Percentiles rank a stretch among this genome's conserved stretches.
These are phyloP conservation scores for Picea abies DNA, from an alignment of 83 land plant genomes.

Conservation along the genomic window DNA sequence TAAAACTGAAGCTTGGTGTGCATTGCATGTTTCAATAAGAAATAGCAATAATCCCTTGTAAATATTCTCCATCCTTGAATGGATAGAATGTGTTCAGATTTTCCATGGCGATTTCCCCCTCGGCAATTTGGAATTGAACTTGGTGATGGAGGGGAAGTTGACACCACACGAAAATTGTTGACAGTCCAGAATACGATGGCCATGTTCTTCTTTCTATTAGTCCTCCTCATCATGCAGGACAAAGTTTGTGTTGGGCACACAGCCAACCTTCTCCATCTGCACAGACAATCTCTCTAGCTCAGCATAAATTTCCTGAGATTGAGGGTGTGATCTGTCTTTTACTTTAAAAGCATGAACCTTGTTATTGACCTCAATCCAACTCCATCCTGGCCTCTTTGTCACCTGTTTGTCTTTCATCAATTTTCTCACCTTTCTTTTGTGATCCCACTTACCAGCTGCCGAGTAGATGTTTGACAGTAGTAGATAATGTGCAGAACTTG, in stretches of 20 bases:
- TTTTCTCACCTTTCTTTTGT: background rate
- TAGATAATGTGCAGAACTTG: background rate
- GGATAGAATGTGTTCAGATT: no score
- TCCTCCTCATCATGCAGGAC: background rate
- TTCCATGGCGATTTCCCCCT: no score
- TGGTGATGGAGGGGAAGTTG: no score
- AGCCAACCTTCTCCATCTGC: background rate
- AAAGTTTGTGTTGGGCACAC: background rate
- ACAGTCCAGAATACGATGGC: no score
- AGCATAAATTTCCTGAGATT: background rate
- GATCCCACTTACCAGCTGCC: background rate
- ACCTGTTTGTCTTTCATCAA: background rate
- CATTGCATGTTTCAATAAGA: no score
- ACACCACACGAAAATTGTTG: no score
- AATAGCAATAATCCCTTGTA: no score
- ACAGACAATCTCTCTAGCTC: background rate
- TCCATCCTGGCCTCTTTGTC: background rate
- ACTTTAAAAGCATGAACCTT: background rate
- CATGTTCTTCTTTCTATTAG: background rate
- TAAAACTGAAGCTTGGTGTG: no score
- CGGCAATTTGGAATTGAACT: no score
- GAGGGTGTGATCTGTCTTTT: background rate
- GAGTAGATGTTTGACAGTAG: background rate
- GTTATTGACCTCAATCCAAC: slow-evolving; percentile 6
- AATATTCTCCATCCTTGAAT: no score